Evolutionary conservation across 2,329 filamentous ascomycete genomes (phyloP).

Genomic region (Simplicillium sp.): DNA sequence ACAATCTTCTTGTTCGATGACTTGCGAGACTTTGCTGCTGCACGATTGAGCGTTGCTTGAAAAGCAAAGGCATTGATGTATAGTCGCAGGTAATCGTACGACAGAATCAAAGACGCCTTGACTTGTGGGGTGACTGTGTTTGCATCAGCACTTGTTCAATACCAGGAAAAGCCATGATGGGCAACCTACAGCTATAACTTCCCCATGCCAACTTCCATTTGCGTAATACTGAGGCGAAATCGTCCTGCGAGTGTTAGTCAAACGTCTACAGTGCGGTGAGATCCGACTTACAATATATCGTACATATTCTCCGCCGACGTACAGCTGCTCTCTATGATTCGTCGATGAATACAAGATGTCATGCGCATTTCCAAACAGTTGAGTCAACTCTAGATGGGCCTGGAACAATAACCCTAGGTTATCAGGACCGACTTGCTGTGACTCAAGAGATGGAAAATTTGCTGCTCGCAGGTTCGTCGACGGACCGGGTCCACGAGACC

Average conservation of each 20-base stretch:
- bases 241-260: slow-evolving; percentile 31
- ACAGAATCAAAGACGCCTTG: slow-evolving; percentile 58
- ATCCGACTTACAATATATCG: slow-evolving; percentile 48
- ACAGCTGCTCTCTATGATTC: slow-evolving; percentile 58
- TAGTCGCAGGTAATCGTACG: slow-evolving; percentile 62
- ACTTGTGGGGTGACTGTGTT: slow-evolving; percentile 48
- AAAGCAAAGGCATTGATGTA: slow-evolving; percentile 72
- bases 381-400: slow-evolving; percentile 60
- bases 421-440: slow-evolving; percentile 48
- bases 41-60: slow-evolving; percentile 54
- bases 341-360: slow-evolving; percentile 66
- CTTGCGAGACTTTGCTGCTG: slow-evolving; percentile 20
- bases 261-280: too few species aligned
- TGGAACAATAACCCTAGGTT: slow-evolving; percentile 62
- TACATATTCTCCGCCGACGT: slow-evolving; percentile 62
- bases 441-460: slow-evolving; percentile 58
- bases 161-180: too few species aligned
- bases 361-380: slow-evolving; percentile 65
- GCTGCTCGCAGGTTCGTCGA: slow-evolving; percentile 54
- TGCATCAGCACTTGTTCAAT: not conserved
- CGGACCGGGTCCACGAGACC: slow-evolving; percentile 61
- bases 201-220: slow-evolving; percentile 66
- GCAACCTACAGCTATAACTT: slow-evolving; percentile 46
- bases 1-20: slow-evolving; percentile 20
- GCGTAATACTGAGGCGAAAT: slow-evolving; percentile 59